These are phyloP conservation scores for Fimicolochytrium jonesii DNA, from an alignment of 192 early-diverging fungal genomes.

Conservation along the genomic window DNA sequence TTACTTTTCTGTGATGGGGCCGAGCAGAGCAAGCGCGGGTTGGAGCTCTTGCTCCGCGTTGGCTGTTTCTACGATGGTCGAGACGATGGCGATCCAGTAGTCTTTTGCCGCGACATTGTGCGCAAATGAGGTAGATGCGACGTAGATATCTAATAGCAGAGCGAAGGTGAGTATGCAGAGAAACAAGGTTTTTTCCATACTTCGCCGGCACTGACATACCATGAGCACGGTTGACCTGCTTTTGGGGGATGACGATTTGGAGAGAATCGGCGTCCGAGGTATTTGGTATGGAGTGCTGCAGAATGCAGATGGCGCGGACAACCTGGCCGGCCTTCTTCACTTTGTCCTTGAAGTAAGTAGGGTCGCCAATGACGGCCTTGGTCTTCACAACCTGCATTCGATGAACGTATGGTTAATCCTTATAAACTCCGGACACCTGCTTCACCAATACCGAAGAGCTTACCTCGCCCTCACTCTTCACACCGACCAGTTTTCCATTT, in stretches of 20 bases:
- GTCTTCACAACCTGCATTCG: slow-evolving; percentile 60
- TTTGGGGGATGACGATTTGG: slow-evolving; percentile 97
- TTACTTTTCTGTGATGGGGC: slow-evolving; percentile 82
- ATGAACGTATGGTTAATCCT: not conserved
- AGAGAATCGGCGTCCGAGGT: slow-evolving; percentile 80
- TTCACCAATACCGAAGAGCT: not conserved
- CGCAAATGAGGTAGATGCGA: slow-evolving; percentile 80
- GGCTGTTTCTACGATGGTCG: slow-evolving; percentile 89
- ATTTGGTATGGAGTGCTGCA: slow-evolving; percentile 88
- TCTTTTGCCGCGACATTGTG: slow-evolving; percentile 92
- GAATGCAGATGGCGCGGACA: slow-evolving; percentile 93
- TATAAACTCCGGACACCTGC: not conserved
- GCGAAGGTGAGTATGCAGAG: not conserved
- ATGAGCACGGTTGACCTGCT: slow-evolving; percentile 88
- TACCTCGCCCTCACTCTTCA: slow-evolving; percentile 82
- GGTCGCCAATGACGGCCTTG: slow-evolving; percentile 92
- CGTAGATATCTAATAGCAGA: slow-evolving; percentile 76
- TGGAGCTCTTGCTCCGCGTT: slow-evolving; percentile 89
- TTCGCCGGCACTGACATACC: slow-evolving; percentile 46
- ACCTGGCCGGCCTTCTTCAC: slow-evolving; percentile 82
- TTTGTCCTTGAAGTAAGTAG: slow-evolving; percentile 81
- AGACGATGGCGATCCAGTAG: slow-evolving; percentile 92
- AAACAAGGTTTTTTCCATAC: too few relatives aligned
- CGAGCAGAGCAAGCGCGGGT: slow-evolving; percentile 83
- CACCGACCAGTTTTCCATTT: slow-evolving; percentile 81